Conservation (phyloP, 2,329 filamentous ascomycete species). For the Pezicula carpinea region DNA sequence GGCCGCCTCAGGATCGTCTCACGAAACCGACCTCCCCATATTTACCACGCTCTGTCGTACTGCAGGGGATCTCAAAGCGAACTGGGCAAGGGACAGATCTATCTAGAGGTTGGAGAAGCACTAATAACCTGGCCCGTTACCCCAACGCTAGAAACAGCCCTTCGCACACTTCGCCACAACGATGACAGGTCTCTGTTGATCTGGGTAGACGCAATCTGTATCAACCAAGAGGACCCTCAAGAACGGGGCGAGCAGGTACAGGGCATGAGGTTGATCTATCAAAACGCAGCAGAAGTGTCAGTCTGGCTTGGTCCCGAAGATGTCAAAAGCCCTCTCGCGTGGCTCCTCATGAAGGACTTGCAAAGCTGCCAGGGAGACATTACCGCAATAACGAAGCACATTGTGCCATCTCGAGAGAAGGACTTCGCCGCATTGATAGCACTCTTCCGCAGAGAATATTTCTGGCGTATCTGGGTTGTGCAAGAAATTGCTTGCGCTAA, state of each 20-base stretch:
- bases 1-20: slow-evolving; percentile 1
- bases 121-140: not conserved
- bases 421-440: slow-evolving; percentile 6
- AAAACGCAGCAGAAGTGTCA: slow-evolving; percentile 2
- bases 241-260: slow-evolving; percentile 8
- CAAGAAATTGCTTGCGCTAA: slow-evolving; percentile 7
- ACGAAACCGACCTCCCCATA: not conserved
- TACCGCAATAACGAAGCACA: not conserved
- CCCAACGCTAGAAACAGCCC: slow-evolving; percentile 5
- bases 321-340: slow-evolving; percentile 1
- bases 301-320: slow-evolving; percentile 6
- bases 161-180: slow-evolving; percentile 4
- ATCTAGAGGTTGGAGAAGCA: too few relatives aligned
- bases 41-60: slow-evolving; percentile 10
- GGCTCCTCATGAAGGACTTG: slow-evolving; percentile 1
- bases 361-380: not conserved
- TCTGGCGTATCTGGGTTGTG: slow-evolving; percentile 12
- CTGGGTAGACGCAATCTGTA: not conserved
- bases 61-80: slow-evolving; percentile 2
- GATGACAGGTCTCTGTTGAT: not conserved
- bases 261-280: slow-evolving; percentile 11
- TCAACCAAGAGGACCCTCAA: slow-evolving; percentile 1
- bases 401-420: not conserved
- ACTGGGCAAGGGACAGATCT: not conserved
- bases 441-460: slow-evolving; percentile 8